These are phyloP conservation scores for Lipomyces spencermartinsiae DNA, from an alignment of 805 yeast species.

Conservation along the genomic window DNA sequence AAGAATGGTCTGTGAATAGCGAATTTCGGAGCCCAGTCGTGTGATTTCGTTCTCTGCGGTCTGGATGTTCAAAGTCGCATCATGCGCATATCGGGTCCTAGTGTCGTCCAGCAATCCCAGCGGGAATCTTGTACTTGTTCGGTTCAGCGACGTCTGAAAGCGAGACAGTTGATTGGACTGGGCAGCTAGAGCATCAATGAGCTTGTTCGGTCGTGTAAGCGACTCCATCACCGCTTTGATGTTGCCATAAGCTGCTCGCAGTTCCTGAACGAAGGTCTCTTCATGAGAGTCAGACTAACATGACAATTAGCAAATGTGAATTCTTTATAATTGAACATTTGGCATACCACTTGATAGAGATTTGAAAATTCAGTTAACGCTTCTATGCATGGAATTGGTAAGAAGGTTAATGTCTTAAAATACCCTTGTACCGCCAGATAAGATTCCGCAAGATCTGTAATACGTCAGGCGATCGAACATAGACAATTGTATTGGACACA, in stretches of 20 bases:
- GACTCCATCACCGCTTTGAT: conserved; percentile 40
- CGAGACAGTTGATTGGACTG: conserved; percentile 38
- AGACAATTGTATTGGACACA: not conserved
- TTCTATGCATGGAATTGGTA: conserved; percentile 26
- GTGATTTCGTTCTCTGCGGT: conserved; percentile 42
- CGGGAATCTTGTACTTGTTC: conserved; percentile 41
- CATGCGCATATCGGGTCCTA: conserved; percentile 45
- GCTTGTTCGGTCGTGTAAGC: conserved; percentile 42
- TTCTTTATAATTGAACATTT: conserved; percentile 13
- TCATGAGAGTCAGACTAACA: conserved; percentile 28
- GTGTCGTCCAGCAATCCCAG: conserved; percentile 46
- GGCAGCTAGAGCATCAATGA: conserved; percentile 41
- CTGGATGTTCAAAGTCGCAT: conserved; percentile 43
- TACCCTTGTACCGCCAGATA: conserved; percentile 20
- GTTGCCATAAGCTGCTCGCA: conserved; percentile 24
- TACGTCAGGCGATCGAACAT: not conserved
- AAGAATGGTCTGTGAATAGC: conserved; percentile 46
- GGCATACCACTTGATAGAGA: conserved; percentile 28
- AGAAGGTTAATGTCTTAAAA: conserved; percentile 22
- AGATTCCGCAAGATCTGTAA: conserved; percentile 35
- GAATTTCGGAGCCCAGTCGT: conserved; percentile 44
- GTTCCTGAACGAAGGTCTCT: conserved; percentile 28
- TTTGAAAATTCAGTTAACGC: conserved; percentile 29
- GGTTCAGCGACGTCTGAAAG: conserved; percentile 39
- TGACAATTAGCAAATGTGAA: conserved; percentile 1